A percentile compares a stretch with the other conserved stretches of the same genome.
Conservation (phyloP, 1,284 basidiomycete species). For the Dichomitus squalens region DNA sequence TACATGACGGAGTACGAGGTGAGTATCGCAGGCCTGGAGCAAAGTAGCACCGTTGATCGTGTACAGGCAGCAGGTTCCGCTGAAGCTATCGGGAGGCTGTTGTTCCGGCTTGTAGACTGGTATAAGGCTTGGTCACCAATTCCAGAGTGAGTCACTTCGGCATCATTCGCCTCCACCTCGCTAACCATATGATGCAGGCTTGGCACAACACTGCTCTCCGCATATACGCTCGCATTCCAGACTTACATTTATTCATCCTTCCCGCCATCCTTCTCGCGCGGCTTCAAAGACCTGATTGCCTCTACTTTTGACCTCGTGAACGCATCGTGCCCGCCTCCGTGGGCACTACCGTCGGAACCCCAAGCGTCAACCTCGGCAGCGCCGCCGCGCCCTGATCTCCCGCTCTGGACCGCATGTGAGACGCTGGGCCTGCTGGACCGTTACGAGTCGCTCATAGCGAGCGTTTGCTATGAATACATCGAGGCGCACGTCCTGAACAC, state of each 20-base stretch:
- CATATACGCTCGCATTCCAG: conserved; percentile 70
- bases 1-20: conserved; percentile 68
- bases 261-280: conserved; percentile 62
- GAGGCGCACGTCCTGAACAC: conserved; percentile 69
- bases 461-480: conserved; percentile 85
- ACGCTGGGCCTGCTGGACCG: conserved; percentile 80
- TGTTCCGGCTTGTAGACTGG: conserved; percentile 65
- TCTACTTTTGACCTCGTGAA: conserved; percentile 50
- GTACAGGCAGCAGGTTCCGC: conserved; percentile 50
- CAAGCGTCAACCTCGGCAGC: neutral
- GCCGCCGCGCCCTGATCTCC: conserved; percentile 36
- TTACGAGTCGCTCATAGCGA: conserved; percentile 82
- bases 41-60: neutral
- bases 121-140: conserved; percentile 66
- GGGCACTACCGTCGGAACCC: conserved; percentile 17
- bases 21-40: conserved; percentile 10
- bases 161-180: neutral
- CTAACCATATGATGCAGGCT: conserved; percentile 45
- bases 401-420: conserved; percentile 66
- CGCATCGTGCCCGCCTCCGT: conserved; percentile 24
- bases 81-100: conserved; percentile 50
- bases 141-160: conserved; percentile 46
- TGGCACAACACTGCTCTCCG: conserved; percentile 55
- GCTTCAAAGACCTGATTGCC: conserved; percentile 65
- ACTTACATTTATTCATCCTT: conserved; percentile 69